Percentiles rank a stretch among this genome's conserved stretches.
Evolutionary conservation across 331 rosid species (phyloP).

Genomic region (Acacia pycnantha): DNA sequence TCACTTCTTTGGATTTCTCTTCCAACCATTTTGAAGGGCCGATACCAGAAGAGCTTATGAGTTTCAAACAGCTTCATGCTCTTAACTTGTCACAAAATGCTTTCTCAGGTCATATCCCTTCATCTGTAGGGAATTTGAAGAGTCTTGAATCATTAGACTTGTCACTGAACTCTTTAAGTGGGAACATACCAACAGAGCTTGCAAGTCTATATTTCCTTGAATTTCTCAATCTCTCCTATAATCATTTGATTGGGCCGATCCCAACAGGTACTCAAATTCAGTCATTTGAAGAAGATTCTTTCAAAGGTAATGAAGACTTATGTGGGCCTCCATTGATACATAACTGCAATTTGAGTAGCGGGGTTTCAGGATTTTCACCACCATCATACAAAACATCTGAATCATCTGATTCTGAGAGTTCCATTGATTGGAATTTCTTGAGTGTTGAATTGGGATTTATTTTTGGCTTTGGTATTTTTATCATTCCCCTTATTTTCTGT

Average conservation of each 20-base stretch:
- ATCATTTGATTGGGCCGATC: not conserved
- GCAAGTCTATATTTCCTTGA: not conserved
- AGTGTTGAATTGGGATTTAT: constrained; percentile 14
- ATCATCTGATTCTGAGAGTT: not conserved
- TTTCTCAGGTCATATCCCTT: not conserved
- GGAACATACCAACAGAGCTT: constrained; percentile 32
- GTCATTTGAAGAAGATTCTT: not conserved
- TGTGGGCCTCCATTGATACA: constrained; percentile 10
- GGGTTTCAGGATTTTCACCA: not conserved
- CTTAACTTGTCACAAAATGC: constrained; percentile 18
- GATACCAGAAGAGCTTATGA: constrained; percentile 39
- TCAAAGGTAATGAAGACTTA: not conserved
- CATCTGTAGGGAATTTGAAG: not conserved
- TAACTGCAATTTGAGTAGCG: not conserved
- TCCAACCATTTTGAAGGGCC: constrained; percentile 39
- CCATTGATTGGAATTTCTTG: constrained; percentile 5
- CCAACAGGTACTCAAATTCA: not conserved
- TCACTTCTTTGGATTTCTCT: constrained; percentile 55
- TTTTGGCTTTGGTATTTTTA: constrained; percentile 21
- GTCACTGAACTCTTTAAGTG: constrained; percentile 34
- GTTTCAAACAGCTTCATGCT: constrained; percentile 21
- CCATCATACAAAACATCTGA: not conserved
- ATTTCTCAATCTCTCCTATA: constrained; percentile 18
- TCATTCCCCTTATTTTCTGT: constrained; percentile 7
- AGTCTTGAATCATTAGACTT: not conserved